Conservation (phyloP, 192 early-diverging fungal species). For the Phycomyces nitens region DNA sequence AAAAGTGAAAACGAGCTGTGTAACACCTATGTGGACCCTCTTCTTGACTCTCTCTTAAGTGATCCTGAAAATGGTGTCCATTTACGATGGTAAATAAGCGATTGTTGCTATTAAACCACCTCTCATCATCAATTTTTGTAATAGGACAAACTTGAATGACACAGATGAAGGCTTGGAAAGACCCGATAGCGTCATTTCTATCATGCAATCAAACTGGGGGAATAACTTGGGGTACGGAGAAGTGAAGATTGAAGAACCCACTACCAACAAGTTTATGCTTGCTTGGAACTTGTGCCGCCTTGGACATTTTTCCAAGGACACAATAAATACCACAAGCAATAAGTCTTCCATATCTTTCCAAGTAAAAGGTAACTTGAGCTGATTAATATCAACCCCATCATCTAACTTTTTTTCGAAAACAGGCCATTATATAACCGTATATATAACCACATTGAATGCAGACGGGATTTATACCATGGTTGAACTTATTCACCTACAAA, state of each 20-base stretch:
- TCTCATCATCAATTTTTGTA: neutral
- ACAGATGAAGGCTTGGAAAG: neutral
- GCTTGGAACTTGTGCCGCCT: neutral
- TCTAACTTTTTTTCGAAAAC: too few species aligned
- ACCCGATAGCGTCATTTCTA: neutral
- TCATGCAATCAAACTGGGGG: neutral
- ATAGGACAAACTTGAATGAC: neutral
- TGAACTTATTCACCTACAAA: too few species aligned
- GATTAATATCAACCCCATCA: too few species aligned
- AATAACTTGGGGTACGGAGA: neutral
- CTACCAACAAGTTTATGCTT: neutral
- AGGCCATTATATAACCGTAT: too few species aligned
- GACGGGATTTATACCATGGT: too few species aligned
- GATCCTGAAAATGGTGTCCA: neutral
- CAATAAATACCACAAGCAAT: neutral
- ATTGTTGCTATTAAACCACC: neutral
- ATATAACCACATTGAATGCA: too few species aligned
- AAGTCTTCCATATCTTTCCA: neutral
- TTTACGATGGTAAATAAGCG: neutral
- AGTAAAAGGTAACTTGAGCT: neutral
- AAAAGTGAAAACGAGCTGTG: neutral
- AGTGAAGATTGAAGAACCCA: neutral
- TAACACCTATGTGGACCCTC: neutral
- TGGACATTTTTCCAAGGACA: neutral
- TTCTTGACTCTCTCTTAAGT: neutral